Percentiles rank a stretch among this genome's conserved stretches.
These are phyloP conservation scores for Alternaria sp. DNA, from an alignment of 2,329 filamentous ascomycete species.

Conservation along the genomic window DNA sequence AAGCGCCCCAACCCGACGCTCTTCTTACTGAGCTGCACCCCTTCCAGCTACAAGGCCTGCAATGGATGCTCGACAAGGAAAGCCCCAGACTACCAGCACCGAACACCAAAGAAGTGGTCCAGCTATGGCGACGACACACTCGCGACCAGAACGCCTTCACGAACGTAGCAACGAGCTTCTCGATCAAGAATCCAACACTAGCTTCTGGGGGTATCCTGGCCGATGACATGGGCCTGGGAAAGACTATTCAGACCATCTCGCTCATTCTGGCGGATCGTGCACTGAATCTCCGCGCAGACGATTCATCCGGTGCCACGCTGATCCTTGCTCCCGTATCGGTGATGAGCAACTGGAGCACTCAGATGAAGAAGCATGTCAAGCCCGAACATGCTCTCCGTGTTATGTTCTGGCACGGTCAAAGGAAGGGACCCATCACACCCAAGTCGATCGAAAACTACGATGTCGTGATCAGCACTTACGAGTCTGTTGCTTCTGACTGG, in stretches of 20 bases:
- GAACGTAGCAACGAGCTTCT: conserved; percentile 76
- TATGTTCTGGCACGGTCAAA: conserved; percentile 74
- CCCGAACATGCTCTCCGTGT: conserved; percentile 68
- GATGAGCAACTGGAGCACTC: conserved; percentile 89
- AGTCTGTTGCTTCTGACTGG: conserved; percentile 73
- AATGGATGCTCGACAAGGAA: conserved; percentile 83
- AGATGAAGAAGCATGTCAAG: conserved; percentile 75
- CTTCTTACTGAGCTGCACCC: conserved; percentile 74
- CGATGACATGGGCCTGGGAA: conserved; percentile 92
- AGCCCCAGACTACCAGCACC: conserved; percentile 67
- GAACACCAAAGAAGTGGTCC: conserved; percentile 68
- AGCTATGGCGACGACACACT: conserved; percentile 73
- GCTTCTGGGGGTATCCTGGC: conserved; percentile 84
- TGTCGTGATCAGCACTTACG: conserved; percentile 85
- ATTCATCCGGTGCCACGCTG: conserved; percentile 65
- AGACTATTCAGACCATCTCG: conserved; percentile 86
- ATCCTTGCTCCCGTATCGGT: conserved; percentile 84
- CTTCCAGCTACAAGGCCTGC: conserved; percentile 78
- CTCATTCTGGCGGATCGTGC: conserved; percentile 68
- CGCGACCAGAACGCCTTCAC: conserved; percentile 57
- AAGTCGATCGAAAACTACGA: conserved; percentile 70
- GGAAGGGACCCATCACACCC: conserved; percentile 57
- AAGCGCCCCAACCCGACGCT: conserved; percentile 70
- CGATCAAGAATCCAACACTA: conserved; percentile 66
- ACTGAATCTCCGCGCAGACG: conserved; percentile 26